A percentile compares a stretch with the other conserved stretches of the same genome.
Evolutionary conservation across 495 filamentous ascomycete genomes (phyloP).

Genomic region (Penicillium angulare): DNA sequence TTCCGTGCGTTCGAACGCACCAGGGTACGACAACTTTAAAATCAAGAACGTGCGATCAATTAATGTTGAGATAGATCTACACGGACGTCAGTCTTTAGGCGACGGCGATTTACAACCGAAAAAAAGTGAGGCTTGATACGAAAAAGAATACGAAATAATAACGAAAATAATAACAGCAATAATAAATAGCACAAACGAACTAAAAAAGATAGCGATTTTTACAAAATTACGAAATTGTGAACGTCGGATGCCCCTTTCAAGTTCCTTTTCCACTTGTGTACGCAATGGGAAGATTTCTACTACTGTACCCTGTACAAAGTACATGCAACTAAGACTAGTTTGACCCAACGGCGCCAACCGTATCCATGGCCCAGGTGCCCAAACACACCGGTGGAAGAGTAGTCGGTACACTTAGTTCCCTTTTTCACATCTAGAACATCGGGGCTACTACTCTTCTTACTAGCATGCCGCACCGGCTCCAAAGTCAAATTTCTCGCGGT

Average conservation of each 20-base stretch:
- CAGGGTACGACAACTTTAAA: constrained; percentile 30
- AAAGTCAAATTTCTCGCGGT: neutral
- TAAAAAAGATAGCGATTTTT: too few relatives aligned
- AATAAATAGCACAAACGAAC: too few relatives aligned
- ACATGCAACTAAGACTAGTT: too few relatives aligned
- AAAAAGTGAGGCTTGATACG: neutral
- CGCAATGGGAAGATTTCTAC: too few relatives aligned
- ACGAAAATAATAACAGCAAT: neutral
- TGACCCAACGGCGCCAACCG: neutral
- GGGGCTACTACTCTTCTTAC: neutral
- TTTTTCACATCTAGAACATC: neutral
- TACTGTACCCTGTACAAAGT: too few relatives aligned
- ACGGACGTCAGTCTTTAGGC: neutral
- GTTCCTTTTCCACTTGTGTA: too few relatives aligned
- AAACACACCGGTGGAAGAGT: neutral
- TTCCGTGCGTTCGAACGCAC: constrained; percentile 16
- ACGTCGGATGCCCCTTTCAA: too few relatives aligned
- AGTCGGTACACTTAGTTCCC: neutral
- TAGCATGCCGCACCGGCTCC: neutral
- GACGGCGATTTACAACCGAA: neutral
- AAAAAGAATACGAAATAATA: neutral
- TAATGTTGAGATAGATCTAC: neutral
- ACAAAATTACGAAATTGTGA: too few relatives aligned
- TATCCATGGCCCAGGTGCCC: neutral
- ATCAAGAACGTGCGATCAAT: neutral